These are phyloP conservation scores for Blastocystis hominis DNA, from an alignment of 352 stramenopile species.

Conservation along the genomic window DNA sequence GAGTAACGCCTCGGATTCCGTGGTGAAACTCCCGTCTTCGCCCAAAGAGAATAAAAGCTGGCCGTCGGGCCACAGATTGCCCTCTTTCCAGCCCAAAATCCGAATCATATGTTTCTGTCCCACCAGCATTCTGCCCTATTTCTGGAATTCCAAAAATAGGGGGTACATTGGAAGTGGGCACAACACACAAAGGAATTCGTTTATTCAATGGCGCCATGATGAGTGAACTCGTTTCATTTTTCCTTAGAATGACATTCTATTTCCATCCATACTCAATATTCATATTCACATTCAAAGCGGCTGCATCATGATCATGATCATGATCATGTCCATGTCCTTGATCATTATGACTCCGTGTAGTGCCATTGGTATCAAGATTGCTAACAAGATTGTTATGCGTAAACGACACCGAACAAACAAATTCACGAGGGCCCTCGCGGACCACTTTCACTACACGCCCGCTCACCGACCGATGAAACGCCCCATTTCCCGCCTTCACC, in stretches of 20 bases:
- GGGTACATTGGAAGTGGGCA: not conserved
- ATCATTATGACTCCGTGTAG: too few species aligned
- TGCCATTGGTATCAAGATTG: too few species aligned
- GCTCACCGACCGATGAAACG: not conserved
- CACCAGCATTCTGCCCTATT: not conserved
- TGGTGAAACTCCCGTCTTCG: not conserved
- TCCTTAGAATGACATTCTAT: too few species aligned
- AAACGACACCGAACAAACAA: not conserved
- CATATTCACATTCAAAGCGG: too few species aligned
- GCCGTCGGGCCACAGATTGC: not conserved
- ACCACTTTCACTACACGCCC: not conserved
- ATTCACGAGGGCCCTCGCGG: not conserved
- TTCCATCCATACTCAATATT: too few species aligned
- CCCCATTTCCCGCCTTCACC: not conserved
- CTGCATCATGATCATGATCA: too few species aligned
- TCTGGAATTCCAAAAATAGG: not conserved
- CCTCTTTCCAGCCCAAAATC: not conserved
- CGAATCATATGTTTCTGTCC: constrained; percentile 24
- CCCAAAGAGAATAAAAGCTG: not conserved
- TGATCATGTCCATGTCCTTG: not conserved
- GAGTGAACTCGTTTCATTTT: not conserved
- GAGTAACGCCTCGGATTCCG: not conserved
- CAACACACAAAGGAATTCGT: constrained; percentile 3
- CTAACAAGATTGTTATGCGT: too few species aligned
- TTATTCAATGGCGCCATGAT: not conserved